Evolutionary conservation across 768 basidiomycete species (phyloP).

Genomic region (Tricholomella constricta): DNA sequence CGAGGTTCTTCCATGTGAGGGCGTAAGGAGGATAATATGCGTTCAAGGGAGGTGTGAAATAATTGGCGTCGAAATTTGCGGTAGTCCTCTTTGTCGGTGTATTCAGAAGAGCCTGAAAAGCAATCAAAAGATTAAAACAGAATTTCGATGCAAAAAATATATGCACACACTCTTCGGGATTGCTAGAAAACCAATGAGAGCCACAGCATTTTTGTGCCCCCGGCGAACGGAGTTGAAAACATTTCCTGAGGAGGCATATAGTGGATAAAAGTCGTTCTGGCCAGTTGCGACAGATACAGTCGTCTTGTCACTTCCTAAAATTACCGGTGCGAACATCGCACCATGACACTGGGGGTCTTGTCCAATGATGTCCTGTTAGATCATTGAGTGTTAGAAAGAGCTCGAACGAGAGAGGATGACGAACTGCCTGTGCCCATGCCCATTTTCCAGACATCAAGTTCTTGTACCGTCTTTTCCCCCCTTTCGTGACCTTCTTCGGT

Average conservation of each 20-base stretch:
- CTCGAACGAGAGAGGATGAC: slow-evolving; percentile 4
- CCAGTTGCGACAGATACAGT: slow-evolving; percentile 39
- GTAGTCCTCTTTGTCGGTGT: slow-evolving; percentile 10
- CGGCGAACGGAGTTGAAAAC: slow-evolving; percentile 32
- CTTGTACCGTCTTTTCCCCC: slow-evolving; percentile 24
- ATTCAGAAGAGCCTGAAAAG: slow-evolving; percentile 3
- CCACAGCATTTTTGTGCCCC: slow-evolving; percentile 29
- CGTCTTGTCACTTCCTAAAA: slow-evolving; percentile 41
- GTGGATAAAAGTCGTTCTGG: slow-evolving; percentile 37
- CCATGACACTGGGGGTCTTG: slow-evolving; percentile 23
- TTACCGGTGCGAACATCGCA: slow-evolving; percentile 31
- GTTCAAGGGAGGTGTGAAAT: slow-evolving; percentile 24
- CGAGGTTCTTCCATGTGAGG: slow-evolving; percentile 25
- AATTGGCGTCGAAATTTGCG: slow-evolving; percentile 21
- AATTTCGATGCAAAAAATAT: neutral
- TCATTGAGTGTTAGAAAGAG: neutral
- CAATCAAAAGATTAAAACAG: neutral
- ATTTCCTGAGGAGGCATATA: slow-evolving; percentile 35
- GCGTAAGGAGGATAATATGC: slow-evolving; percentile 18
- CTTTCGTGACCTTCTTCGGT: slow-evolving; percentile 29
- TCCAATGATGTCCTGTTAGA: slow-evolving; percentile 25
- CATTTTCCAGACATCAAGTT: slow-evolving; percentile 45
- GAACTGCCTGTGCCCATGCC: slow-evolving; percentile 42
- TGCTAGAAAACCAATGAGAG: slow-evolving; percentile 15
- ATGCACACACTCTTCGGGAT: slow-evolving; percentile 10